A percentile compares a stretch with the other conserved stretches of the same genome.
phyloP scores from a whole-genome alignment of 2,329 filamentous ascomycete species.

The Furcasterigmium furcatum region DNA sequence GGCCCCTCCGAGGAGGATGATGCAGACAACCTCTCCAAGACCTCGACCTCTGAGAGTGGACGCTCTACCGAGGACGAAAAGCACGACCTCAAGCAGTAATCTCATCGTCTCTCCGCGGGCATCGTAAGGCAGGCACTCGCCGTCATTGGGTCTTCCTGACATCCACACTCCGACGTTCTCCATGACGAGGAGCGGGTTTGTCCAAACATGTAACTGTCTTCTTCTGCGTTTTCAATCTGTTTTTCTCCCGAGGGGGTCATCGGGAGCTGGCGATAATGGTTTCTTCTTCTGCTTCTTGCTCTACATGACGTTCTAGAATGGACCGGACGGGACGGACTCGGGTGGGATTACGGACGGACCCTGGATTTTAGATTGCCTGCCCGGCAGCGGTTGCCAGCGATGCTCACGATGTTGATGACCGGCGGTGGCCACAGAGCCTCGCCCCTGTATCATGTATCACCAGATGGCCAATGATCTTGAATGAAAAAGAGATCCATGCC shows the following conservation, averaged over 20 bases:
- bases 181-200: no score
- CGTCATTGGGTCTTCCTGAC: no score
- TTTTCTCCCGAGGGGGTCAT: not conserved
- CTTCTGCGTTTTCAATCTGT: not conserved
- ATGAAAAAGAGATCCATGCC: not conserved
- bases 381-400: not conserved
- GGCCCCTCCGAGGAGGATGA: constrained; percentile 54
- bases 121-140: not conserved
- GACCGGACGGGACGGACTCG: not conserved
- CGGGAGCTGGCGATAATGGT: not conserved
- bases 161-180: no score
- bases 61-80: constrained; percentile 56
- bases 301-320: not conserved
- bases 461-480: constrained; percentile 1
- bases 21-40: constrained; percentile 50
- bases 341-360: not conserved
- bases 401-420: not conserved
- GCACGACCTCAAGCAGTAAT: constrained; percentile 14
- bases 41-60: constrained; percentile 56
- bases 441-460: not conserved
- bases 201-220: not conserved
- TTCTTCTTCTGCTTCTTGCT: not conserved
- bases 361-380: not conserved
- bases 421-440: not conserved
- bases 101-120: not conserved